These are phyloP conservation scores for Telopea speciosissima DNA, from an alignment of 177 flowering plant species.

Conservation along the genomic window DNA sequence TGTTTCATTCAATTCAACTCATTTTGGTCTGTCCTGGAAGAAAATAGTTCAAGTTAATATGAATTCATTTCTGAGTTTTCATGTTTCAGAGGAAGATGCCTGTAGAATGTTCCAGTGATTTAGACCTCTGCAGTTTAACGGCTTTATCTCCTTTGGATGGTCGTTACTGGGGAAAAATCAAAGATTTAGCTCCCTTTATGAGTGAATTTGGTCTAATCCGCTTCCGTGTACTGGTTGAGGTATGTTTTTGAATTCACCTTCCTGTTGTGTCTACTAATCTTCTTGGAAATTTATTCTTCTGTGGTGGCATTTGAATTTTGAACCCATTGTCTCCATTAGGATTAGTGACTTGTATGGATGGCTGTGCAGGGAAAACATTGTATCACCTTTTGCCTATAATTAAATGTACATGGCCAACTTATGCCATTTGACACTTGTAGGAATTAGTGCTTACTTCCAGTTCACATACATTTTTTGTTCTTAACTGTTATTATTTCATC, in stretches of 20 bases:
- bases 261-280: neutral
- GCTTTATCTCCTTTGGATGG: conserved; percentile 94
- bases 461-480: too few relatives aligned
- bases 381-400: neutral
- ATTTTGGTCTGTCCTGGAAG: neutral
- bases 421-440: neutral
- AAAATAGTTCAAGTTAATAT: neutral
- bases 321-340: neutral
- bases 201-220: conserved; percentile 85
- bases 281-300: neutral
- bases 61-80: neutral
- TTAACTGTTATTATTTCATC: too few relatives aligned
- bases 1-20: neutral
- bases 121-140: conserved; percentile 57
- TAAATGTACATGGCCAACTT: neutral
- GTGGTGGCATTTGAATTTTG: neutral
- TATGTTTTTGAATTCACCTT: conserved; percentile 10
- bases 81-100: conserved; percentile 31
- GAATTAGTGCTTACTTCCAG: neutral
- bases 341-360: neutral
- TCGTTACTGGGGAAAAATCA: conserved; percentile 79
- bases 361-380: neutral
- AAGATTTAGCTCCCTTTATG: conserved; percentile 72
- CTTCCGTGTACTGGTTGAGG: conserved; percentile 87
- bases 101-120: conserved; percentile 21